phyloP scores from a whole-genome alignment of 257 asterid genomes.

The Solanum medicagineum region DNA sequence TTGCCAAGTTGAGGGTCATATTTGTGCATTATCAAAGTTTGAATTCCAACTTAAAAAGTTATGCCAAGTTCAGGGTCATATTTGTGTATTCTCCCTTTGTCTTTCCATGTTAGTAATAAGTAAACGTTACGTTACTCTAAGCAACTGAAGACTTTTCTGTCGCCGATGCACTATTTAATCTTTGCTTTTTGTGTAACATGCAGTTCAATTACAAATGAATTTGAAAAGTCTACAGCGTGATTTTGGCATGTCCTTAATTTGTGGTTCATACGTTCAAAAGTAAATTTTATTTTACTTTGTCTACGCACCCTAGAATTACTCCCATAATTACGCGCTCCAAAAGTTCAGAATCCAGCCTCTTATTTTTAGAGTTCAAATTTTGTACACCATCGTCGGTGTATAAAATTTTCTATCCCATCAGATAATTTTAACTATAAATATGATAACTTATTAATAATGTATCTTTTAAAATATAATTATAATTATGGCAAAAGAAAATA shows the following conservation, averaged over 20 bases:
- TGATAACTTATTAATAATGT: too few relatives aligned
- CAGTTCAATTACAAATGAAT: background rate
- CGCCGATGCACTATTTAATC: background rate
- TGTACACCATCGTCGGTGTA: rapidly evolving
- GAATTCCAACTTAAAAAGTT: too few relatives aligned
- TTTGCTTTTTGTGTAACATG: background rate
- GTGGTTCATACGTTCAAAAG: background rate
- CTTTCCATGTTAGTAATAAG: background rate
- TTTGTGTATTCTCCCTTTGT: too few relatives aligned
- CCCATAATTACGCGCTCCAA: background rate
- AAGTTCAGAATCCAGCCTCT: background rate
- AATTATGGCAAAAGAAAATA: too few relatives aligned
- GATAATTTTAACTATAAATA: too few relatives aligned
- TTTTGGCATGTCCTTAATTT: background rate
- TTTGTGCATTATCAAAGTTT: too few relatives aligned
- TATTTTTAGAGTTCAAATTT: too few relatives aligned
- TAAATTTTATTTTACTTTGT: background rate
- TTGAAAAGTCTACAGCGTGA: background rate
- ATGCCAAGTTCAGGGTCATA: too few relatives aligned
- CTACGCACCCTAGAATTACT: background rate
- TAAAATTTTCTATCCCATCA: too few relatives aligned
- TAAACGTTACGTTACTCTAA: background rate
- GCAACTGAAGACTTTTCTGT: background rate
- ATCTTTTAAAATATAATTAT: too few relatives aligned
- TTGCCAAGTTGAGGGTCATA: too few relatives aligned